Evolutionary conservation across 1,284 basidiomycete species (phyloP), one percentile per base, ranked within the genome.

Genomic region (Malassezia pachydermatis): DNA sequence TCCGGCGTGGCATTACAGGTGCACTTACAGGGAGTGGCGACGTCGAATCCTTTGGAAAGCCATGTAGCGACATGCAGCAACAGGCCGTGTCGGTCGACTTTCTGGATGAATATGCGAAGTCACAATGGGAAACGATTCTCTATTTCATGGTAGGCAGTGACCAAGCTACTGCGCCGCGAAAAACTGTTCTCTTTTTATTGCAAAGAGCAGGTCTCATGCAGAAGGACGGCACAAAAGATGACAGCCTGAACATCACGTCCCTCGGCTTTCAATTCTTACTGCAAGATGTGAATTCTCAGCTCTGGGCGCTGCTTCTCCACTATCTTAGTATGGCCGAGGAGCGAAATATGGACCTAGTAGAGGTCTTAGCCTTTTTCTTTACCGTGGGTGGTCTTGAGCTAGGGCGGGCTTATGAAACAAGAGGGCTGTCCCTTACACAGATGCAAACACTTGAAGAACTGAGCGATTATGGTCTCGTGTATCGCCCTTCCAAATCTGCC

Each of bases 121-220:
- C 87, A 58, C 81, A 86, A 50, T 99, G 94, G 90, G 94, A 99
- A 79, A 87, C 86, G 0, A 94, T 98, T 61, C 77, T 96, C 43
- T 90, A 96, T 73, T 98, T 87, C 72, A 95, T 99, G 90, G 94
- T 99, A 1, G 90, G 89, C 2, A 90, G 88, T 23, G 84, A 84
- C 7, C 84, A 76, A 1, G 72, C 72, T 57, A 74, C 80, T n/a
- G 79, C 78, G 59, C 85, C 86, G 40, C 81, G 88, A 30, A 76
- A 82, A 66, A 82, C 81, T 30, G 89, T 96, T 8, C 75, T 94
- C 14, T 84, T 82, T 65, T 78, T 96, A 11, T 76, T 98, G 3
- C 78, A 85, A 58, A 76, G 81, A 24, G 88, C 87, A 63, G 84
- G 84, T n/a, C 78, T 95, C 53, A 96, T 98, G 86, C 60, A 63